Evolutionary conservation across 148 eudicot genomes (phyloP), one percentile per base, ranked within the genome.

Genomic region (Rhododendron kiyosumense): DNA sequence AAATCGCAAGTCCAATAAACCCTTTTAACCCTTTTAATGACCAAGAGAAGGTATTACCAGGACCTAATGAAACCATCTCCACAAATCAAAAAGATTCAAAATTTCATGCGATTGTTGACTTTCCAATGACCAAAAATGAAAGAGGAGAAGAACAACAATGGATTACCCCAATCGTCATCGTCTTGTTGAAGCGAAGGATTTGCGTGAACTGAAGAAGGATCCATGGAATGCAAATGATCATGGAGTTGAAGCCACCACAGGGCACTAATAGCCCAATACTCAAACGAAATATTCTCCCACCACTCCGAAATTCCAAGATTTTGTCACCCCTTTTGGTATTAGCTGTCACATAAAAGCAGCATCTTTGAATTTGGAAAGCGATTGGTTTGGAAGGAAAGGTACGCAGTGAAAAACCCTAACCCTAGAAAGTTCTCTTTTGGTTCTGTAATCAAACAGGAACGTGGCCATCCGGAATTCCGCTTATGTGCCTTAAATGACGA

Each of bases 111-210:
- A 71, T 14, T 28, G 76, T 32, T 71, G 76, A 71, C 76, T 30
- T 30, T 30, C 76, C 5, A 71, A 15, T 20, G 76, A 71, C 18
- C 76, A 7, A 48, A 13, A 46, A 24, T 11, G 81, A 78, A 12
- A 24, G 67, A 24, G 15, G 76, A 63, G 67, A 84, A 54, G 34
- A 7, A 38, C 28, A 41, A 52, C 73, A 75, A 80, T 18, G 12
- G 54, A 78, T 81, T 89, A 94, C 96, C 96, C 96, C 96, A 94
- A 84, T 94, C 96, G 81, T 94, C 95, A 79, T 93, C 95, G 90
- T 90, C 90, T 81, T 92, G 92, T 0, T 57, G 38, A 59, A 86
- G 71, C 59, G 92, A 83, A 86, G 92, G 87, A 89, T 88, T 89
- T 86, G 92, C 28, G 65, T 90, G 94, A 26, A 87, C 84, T 79